Evolutionary conservation across 176 grass and related monocot genomes (phyloP), one percentile per base, ranked within the genome.

Genomic region (Avena atlantica): DNA sequence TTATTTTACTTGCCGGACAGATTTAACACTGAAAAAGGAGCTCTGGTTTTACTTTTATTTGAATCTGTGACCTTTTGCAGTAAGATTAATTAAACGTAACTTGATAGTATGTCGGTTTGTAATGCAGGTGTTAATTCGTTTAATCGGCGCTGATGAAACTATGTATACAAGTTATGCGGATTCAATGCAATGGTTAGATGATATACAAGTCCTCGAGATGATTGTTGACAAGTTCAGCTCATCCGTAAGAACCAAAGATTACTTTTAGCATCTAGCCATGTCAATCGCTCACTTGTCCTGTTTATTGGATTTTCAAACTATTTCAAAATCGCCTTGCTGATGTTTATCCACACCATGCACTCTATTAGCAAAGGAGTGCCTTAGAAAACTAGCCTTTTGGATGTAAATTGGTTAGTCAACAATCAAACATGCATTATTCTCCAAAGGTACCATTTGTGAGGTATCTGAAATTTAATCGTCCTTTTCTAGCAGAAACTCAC

Each of bases 161-260:
- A 91, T 96, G 90, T 95, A 96, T 85, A 87, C 92, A 27, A 88
- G 90, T 85, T 91, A 88, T 60, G 70, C 83, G 11, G 97, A 98
- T 86, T 86, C 97, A 31, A 93, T 96, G 92, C 93, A 92, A 67
- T 98, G 97, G 93, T 83, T 98, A 84, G 97, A 98, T 86, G 93
- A 94, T 64, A 83, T 88, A 86, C 61, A 98, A 83, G 94, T 96
- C 84, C 97, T 98, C 79, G 97, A 98, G 88, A 94, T 98, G 93
- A 96, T 98, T 83, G 90, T 94, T 76, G 94, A 96, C 84, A 98
- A 98, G 76, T 98, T 98, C 57, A 89, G 94, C 82, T 94, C 87
- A 76, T 98, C 97, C 15, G 97, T 98, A 96, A 82, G 93, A 89
- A 79, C 81, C 68, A 83, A 86, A 78, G 14, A 76, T 79, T 84